Evolutionary conservation across 257 asterid species (phyloP), one percentile per base, ranked within the genome.

Genomic region (Misopates orontium): DNA sequence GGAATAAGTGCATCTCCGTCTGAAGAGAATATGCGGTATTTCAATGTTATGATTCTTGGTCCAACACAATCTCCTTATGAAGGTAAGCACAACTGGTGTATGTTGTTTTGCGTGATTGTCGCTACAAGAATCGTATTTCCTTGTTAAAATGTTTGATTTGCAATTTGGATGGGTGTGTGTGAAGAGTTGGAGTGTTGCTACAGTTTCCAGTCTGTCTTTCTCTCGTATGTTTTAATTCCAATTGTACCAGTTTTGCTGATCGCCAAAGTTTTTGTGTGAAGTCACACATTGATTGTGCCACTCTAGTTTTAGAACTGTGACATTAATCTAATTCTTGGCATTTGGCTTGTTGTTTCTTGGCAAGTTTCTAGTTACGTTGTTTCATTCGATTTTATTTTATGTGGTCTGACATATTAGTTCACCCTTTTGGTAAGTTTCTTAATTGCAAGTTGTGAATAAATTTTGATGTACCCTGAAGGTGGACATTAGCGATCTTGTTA

Each of bases 1-100:
- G 96, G 96, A 68, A 86, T 88, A 72, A 88, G 96, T 79, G 96
- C 96, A 1, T 88, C 96, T 28, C 95, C 96, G 0, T 88, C 89
- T 0, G 96, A 88, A 70, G 96, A 88, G 21, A 88, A 88, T 62
- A 88, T 88, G 96, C 87, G 96, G 36, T 88, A 88, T 66, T 88
- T 88, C 67, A 88, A 88, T 78, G 96, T 88, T 42, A 88, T 88
- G 96, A 84, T 88, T 74, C 95, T 88, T 62, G 96, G 96, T 49
- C 96, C 96, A 17, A 71, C 90, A 2, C 96, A 88, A 45, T 88
- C 96, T 64, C 96, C 96, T 59, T 88, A 88, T 79, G 96, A 88
- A 88, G 96, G 96, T 86, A 53, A 57, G 10, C 1, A 11, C 56
- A 19, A 25, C 22, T 42, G 49, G 28, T 42, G 32, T 63, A 0